Base-by-base conservation (phyloP, 1,284 basidiomycete genomes). In the Volvariella volvacea region DNA sequence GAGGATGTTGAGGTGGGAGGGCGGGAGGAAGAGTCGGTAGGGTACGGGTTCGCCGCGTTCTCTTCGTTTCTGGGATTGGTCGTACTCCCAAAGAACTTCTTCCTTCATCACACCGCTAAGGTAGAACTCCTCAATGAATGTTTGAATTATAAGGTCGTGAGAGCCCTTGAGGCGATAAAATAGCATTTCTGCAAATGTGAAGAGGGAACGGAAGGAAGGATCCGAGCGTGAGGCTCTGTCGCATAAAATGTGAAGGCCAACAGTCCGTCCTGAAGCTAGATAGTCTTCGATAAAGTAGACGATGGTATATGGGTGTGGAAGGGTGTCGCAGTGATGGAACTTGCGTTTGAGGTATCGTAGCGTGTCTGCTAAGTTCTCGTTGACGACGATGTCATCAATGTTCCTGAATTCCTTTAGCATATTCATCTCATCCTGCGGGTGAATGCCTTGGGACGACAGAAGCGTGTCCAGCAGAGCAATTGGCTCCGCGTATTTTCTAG, bases 171-270 rank as follows among this genome's bases (percentile, higher is more conserved):
- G 57, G 14, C 54, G 53, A 45, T 71, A 67, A 48, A 61, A 65
- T 14, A 67, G 49, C 67, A 74, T 70, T 49, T 73, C 68, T 1
- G 64, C 65, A 37, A 66, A 60, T 15, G 67, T 40, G 42, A 66
- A 66, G n/a, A 53, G 49, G 15, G 54, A 46, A 8, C 52, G 51
- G 4, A 43, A 48, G 33, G 42, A 39, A 39, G 47, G 49, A 25
- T 52, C 50, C 28, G 45, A 41, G 7, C 55, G 55, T 38, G 61
- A 47, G 3, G 56, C 61, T n/a, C 57, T 55, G 20, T 56, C 55
- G 28, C 66, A 58, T 3, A 73, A 56, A 4, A 62, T 48, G 3
- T 48, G 46, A 8, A 71, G 52, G 1, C 63, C 67, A 7, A 47
- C 50, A 3, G 52, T 59, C 17, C 64, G 56, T 0, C 61, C 65